Evolutionary conservation across 2,329 filamentous ascomycete species (phyloP).

Genomic region (Penicillium corylophilum): DNA sequence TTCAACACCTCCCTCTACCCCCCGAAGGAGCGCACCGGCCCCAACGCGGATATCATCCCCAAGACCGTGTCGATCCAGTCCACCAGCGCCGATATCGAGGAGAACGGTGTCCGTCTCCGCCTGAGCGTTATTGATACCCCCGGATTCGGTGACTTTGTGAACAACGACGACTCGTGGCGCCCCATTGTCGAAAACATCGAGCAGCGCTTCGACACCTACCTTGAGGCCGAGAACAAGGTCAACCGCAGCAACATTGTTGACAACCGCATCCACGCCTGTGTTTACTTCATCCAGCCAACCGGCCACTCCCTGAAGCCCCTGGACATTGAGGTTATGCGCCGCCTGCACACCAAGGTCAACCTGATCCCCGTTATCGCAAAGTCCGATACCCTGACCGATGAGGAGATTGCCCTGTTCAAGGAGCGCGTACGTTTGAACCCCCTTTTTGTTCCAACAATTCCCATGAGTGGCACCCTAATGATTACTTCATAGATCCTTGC

Average conservation of each 20-base stretch:
- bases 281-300: constrained; percentile 99
- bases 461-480: constrained; percentile 23
- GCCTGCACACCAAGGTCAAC: constrained; percentile 99
- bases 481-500: constrained; percentile 71
- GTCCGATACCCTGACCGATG: constrained; percentile 94
- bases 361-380: constrained; percentile 99
- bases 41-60: constrained; percentile 95
- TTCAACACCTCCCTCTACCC: constrained; percentile 99
- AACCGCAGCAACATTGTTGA: constrained; percentile 99
- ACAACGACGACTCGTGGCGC: constrained; percentile 99
- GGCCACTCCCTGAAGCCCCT: constrained; percentile 97
- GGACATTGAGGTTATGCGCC: constrained; percentile 99
- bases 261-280: constrained; percentile 97
- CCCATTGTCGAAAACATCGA: constrained; percentile 99
- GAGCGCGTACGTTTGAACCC: constrained; percentile 67
- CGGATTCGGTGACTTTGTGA: constrained; percentile 98
- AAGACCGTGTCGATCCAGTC: constrained; percentile 96
- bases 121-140: constrained; percentile 97
- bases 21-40: constrained; percentile 96
- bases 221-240: constrained; percentile 99
- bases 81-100: constrained; percentile 94
- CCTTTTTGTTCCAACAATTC: neutral
- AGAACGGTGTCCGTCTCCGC: constrained; percentile 94
- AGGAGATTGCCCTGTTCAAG: constrained; percentile 94
- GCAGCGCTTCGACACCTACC: constrained; percentile 96